These are phyloP conservation scores for Sporodiniella umbellata DNA, from an alignment of 371 early-diverging fungal species.

Conservation along the genomic window DNA sequence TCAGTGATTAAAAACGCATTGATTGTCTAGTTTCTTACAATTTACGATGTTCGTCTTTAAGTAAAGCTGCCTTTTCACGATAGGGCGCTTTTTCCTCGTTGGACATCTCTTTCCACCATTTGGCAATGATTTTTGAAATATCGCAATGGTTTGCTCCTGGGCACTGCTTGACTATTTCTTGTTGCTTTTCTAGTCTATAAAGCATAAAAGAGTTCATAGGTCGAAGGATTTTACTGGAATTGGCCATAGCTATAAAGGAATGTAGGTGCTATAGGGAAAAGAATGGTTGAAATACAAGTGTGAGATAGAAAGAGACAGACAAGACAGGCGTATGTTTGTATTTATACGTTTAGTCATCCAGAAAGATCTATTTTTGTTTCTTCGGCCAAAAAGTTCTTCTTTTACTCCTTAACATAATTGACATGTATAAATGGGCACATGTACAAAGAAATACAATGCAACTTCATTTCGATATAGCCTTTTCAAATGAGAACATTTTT, in stretches of 20 bases:
- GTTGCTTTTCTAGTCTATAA: constrained; percentile 67
- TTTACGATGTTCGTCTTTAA: constrained; percentile 53
- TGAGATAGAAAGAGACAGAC: neutral
- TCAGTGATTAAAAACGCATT: neutral
- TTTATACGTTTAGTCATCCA: neutral
- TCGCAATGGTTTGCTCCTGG: constrained; percentile 68
- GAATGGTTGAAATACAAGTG: neutral
- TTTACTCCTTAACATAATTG: no score
- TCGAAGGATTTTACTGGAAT: constrained; percentile 14
- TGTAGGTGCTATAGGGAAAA: neutral
- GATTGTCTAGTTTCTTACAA: constrained; percentile 1
- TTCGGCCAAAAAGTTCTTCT: no score
- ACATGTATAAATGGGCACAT: no score
- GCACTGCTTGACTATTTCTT: constrained; percentile 51
- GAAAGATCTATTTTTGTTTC: no score
- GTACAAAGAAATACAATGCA: no score
- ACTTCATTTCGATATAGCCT: no score
- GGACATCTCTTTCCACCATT: constrained; percentile 64
- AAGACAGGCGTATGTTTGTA: neutral
- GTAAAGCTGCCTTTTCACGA: constrained; percentile 48
- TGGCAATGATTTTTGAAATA: constrained; percentile 65
- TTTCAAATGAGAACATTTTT: no score
- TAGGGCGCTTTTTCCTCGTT: constrained; percentile 58
- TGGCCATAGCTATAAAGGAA: neutral
- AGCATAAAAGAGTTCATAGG: constrained; percentile 67